These are phyloP conservation scores for Phlebopus sp. DNA, from an alignment of 1,284 basidiomycete genomes.

Conservation along the genomic window DNA sequence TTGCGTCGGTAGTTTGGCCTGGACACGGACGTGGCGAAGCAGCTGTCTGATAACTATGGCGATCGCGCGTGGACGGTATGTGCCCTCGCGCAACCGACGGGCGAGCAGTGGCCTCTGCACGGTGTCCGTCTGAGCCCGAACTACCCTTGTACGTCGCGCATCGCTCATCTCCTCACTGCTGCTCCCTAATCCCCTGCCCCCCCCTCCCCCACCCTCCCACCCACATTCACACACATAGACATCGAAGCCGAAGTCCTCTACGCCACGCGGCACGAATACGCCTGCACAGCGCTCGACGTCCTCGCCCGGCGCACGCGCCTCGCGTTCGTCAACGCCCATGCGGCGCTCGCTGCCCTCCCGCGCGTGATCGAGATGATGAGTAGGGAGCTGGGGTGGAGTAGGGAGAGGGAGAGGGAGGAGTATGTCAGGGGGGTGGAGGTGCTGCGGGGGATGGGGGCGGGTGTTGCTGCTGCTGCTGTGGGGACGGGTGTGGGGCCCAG, in stretches of 20 bases:
- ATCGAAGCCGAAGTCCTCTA: slow-evolving; percentile 95
- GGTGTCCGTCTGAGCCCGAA: slow-evolving; percentile 73
- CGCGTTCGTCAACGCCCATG: slow-evolving; percentile 90
- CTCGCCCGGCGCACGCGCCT: slow-evolving; percentile 89
- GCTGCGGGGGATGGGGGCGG: slow-evolving; percentile 73
- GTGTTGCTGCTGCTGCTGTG: slow-evolving; percentile 26
- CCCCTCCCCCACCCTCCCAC: not conserved
- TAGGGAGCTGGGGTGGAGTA: slow-evolving; percentile 79
- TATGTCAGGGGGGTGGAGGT: slow-evolving; percentile 62
- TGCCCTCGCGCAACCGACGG: slow-evolving; percentile 77
- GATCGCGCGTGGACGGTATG: slow-evolving; percentile 96
- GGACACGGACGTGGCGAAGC: slow-evolving; percentile 90
- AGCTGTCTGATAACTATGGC: slow-evolving; percentile 92
- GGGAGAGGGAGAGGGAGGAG: slow-evolving; percentile 54
- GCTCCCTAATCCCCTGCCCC: no score
- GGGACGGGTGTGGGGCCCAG: no score
- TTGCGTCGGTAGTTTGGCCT: slow-evolving; percentile 64
- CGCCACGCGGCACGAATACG: slow-evolving; percentile 89
- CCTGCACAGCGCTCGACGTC: slow-evolving; percentile 87
- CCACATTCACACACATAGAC: slow-evolving; percentile 39
- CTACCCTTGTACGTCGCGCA: slow-evolving; percentile 69
- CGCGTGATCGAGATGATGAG: slow-evolving; percentile 91
- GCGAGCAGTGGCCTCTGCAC: slow-evolving; percentile 81
- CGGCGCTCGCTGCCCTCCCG: slow-evolving; percentile 83
- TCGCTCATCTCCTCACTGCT: not conserved